phyloP scores from a whole-genome alignment of 331 rosid genomes.

The Pyrus hybrid region DNA sequence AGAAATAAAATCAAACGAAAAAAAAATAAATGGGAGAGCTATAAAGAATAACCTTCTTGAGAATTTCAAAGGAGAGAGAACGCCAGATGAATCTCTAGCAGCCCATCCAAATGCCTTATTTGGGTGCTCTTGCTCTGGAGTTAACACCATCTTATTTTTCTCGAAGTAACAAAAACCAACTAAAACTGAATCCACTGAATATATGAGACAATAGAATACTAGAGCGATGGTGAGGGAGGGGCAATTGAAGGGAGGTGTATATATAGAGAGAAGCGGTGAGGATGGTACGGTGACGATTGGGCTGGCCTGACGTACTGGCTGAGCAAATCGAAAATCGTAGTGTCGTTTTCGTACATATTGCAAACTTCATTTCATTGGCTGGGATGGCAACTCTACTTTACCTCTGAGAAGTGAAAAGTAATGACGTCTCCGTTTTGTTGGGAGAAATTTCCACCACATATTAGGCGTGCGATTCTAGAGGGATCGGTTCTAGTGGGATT shows the following conservation, averaged over 20 bases:
- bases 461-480: too few relatives aligned
- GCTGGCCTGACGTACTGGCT: background rate
- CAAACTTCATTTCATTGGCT: too few relatives aligned
- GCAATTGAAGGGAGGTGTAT: too few relatives aligned
- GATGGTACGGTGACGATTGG: too few relatives aligned
- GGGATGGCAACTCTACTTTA: too few relatives aligned
- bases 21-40: background rate
- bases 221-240: background rate
- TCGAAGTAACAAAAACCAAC: background rate
- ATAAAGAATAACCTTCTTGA: constrained; percentile 28
- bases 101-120: constrained; percentile 45
- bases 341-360: background rate
- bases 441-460: too few relatives aligned
- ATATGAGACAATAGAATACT: background rate
- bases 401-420: too few relatives aligned
- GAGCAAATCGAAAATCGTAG: background rate
- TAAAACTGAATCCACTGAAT: background rate
- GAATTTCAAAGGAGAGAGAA: constrained; percentile 41
- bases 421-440: too few relatives aligned
- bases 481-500: too few relatives aligned
- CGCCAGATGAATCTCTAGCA: constrained; percentile 40
- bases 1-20: background rate
- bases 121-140: constrained; percentile 31
- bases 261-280: background rate
- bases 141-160: constrained; percentile 9